A percentile compares a stretch with the other conserved stretches of the same genome.
Conservation (phyloP, 176 grass and related monocot genomes). For the Ensete glaucum region DNA sequence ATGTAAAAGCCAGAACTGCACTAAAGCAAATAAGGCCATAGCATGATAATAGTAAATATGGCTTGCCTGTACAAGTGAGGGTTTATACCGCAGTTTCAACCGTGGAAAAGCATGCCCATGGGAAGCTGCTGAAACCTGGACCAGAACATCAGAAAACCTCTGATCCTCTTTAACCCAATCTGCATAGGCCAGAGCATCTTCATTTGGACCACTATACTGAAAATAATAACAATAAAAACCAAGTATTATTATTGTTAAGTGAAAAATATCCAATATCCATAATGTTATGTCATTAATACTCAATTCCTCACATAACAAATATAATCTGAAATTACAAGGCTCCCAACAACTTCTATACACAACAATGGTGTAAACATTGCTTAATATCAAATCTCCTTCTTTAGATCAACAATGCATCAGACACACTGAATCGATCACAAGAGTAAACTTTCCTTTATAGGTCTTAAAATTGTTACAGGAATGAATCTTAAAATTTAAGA, state of each 20-base stretch:
- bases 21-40: neutral
- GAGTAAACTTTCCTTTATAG: neutral
- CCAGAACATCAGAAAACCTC: conserved; percentile 67
- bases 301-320: no score
- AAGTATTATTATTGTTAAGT: conserved; percentile 8
- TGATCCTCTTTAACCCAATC: conserved; percentile 59
- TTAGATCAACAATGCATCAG: no score
- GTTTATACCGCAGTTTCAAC: conserved; percentile 73
- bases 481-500: neutral
- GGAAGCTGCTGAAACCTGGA: conserved; percentile 50
- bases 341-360: no score
- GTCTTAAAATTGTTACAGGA: neutral
- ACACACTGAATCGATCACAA: no score
- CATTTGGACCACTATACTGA: conserved; percentile 83
- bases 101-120: conserved; percentile 77
- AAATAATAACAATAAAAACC: conserved; percentile 25
- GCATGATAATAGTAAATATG: conserved; percentile 5
- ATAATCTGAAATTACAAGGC: no score
- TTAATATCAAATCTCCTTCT: no score
- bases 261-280: no score
- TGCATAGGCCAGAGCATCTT: conserved; percentile 65
- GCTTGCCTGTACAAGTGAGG: conserved; percentile 83
- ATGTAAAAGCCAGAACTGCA: no score
- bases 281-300: no score
- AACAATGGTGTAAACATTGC: no score